phyloP scores from a whole-genome alignment of 2,329 filamentous ascomycete genomes.

The Sporothrix mexicana region DNA sequence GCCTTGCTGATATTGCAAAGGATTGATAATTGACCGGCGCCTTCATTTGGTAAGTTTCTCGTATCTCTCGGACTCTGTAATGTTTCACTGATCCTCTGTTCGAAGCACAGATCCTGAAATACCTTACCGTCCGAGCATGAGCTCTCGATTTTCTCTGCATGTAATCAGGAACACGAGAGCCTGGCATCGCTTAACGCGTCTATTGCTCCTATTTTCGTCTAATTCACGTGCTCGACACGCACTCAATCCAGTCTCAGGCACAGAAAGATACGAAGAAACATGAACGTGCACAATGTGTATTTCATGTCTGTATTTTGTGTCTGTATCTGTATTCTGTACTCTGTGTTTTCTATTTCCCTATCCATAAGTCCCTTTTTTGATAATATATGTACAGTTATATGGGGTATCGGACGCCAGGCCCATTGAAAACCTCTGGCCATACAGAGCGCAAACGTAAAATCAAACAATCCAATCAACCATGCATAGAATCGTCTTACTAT shows the following conservation, averaged over 20 bases:
- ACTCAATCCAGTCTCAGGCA: too few species aligned
- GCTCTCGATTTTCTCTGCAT: neutral
- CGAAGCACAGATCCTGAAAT: too few species aligned
- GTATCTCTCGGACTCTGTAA: too few species aligned
- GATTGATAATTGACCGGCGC: too few species aligned
- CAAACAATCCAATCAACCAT: neutral
- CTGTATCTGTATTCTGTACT: neutral
- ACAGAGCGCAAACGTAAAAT: neutral
- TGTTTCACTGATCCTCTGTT: too few species aligned
- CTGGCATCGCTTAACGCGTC: constrained; percentile 1
- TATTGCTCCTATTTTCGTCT: constrained; percentile 3
- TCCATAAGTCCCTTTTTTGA: neutral
- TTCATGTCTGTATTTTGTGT: too few species aligned
- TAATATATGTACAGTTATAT: constrained; percentile 21
- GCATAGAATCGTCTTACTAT: too few species aligned
- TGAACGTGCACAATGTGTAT: too few species aligned
- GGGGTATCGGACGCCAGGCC: constrained; percentile 27
- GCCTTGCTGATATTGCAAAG: neutral
- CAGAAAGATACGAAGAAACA: too few species aligned
- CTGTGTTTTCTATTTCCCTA: neutral
- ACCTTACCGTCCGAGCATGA: too few species aligned
- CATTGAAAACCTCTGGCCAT: constrained; percentile 17
- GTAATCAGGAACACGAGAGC: neutral
- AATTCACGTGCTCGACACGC: neutral
- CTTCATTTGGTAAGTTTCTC: too few species aligned